Evolutionary conservation across 1,284 basidiomycete species (phyloP), one percentile per base, ranked within the genome.

Genomic region (Puccinia triticina): DNA sequence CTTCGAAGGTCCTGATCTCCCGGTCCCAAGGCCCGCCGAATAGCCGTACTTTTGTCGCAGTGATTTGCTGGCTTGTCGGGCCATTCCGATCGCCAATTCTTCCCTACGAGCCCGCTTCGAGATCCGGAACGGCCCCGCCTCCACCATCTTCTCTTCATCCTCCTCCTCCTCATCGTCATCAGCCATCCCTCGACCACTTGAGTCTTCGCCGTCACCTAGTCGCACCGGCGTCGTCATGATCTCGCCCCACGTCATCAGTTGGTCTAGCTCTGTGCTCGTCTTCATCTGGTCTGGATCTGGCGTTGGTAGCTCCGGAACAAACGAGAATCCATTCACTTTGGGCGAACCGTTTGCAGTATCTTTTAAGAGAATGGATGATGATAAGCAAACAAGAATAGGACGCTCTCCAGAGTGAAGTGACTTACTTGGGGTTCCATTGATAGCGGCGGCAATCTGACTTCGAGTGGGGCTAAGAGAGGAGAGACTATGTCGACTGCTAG

Each of bases 201-300:
- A 11, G 1, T 29, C 29, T 14, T 61, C 59, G 4, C 26, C 12
- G 32, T 10, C 53, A 10, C 29, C 74, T 50, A 96, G 90, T 14
- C 95, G 90, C 69, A 94, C 91, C 11, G 94, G 95, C 16, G 95
- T 96, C 18, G 93, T 92, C 83, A 92, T 91, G 18, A 96, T 89
- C 29, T 93, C 94, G 8, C 95, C 95, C 93, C 93, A 94, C 12
- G 95, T 97, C 92, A 96, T 94, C 29, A 97, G 90, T 84, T 95
- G 92, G 84, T 94, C 94, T 77, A 94, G 89, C 0, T 92, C 92
- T 11, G 88, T 88, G 0, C 92, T 90, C 0, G 92, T 92, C 50
- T 71, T 71, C 46, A 96, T 90, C 84, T 94, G 90, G 5, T 92
- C 90, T 0, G 94, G 92, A 8, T 92, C 93, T 1, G 93, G 94